A percentile compares a stretch with the other conserved stretches of the same genome.
phyloP scores from a whole-genome alignment of 202 grass and related monocot species.

The Schoenoplectus tabernaemontani region DNA sequence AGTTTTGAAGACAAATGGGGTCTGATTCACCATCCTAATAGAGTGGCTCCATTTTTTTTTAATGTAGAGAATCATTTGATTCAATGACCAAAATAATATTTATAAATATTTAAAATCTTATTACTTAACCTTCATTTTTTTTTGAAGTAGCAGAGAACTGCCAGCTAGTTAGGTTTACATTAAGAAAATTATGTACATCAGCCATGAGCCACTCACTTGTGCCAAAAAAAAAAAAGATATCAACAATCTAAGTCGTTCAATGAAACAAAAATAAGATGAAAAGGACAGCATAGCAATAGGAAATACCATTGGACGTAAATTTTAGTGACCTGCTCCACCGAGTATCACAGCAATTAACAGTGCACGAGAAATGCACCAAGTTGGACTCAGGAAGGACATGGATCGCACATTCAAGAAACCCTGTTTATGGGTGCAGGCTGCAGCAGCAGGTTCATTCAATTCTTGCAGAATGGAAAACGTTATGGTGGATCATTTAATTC shows the following conservation, averaged over 20 bases:
- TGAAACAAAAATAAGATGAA: neutral
- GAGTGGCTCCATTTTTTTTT: too few relatives aligned
- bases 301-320: neutral
- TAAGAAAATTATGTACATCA: too few relatives aligned
- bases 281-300: neutral
- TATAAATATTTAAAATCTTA: too few relatives aligned
- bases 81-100: too few relatives aligned
- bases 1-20: too few relatives aligned
- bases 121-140: too few relatives aligned
- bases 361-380: neutral
- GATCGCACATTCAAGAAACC: neutral
- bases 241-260: neutral
- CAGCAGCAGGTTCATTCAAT: neutral
- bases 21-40: too few relatives aligned
- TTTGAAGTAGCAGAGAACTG: too few relatives aligned
- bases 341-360: neutral
- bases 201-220: too few relatives aligned
- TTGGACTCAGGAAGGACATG: neutral
- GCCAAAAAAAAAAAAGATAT: too few relatives aligned
- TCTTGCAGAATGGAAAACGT: neutral
- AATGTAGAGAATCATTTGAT: too few relatives aligned
- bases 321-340: conserved; percentile 4
- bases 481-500: neutral
- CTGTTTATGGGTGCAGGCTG: neutral
- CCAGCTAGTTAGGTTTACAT: too few relatives aligned